Conservation (phyloP, 1,284 basidiomycete genomes). For the Ceratobasidium sp. region DNA sequence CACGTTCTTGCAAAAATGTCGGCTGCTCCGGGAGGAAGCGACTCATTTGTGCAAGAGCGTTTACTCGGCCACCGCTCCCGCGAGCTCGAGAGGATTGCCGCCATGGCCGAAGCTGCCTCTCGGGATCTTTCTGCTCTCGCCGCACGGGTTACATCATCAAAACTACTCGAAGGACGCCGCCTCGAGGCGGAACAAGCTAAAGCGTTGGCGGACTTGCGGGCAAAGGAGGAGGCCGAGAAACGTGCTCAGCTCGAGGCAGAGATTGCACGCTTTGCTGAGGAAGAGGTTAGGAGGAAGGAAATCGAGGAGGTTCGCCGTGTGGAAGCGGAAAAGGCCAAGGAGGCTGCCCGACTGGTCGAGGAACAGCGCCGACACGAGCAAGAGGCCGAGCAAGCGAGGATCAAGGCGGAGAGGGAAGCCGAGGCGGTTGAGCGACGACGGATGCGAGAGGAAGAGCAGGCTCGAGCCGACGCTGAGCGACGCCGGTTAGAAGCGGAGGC, state of each 20-base stretch:
- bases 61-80: conserved; percentile 25
- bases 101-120: conserved; percentile 13
- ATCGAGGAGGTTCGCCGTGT: conserved; percentile 54
- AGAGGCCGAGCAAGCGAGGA: conserved; percentile 46
- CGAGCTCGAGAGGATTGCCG: conserved; percentile 19
- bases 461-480: conserved; percentile 50
- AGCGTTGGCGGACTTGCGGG: conserved; percentile 8
- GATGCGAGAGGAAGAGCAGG: conserved; percentile 49
- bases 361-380: conserved; percentile 42
- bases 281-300: conserved; percentile 51
- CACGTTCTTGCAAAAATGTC: conserved; percentile 35
- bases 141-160: conserved; percentile 15
- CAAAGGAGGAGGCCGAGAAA: conserved; percentile 33
- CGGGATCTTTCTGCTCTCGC: conserved; percentile 19
- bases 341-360: conserved; percentile 48
- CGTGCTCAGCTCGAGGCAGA: conserved; percentile 28
- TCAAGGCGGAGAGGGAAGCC: conserved; percentile 44
- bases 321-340: conserved; percentile 51
- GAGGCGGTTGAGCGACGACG: conserved; percentile 43
- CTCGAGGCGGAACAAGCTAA: conserved; percentile 50
- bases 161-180: conserved; percentile 52
- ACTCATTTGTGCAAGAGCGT: conserved; percentile 35
- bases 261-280: conserved; percentile 50
- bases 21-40: conserved; percentile 21
- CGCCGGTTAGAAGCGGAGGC: conserved; percentile 51